These are phyloP conservation scores for Talaromyces trachyspermus DNA, from an alignment of 495 filamentous ascomycete species.

Conservation along the genomic window DNA sequence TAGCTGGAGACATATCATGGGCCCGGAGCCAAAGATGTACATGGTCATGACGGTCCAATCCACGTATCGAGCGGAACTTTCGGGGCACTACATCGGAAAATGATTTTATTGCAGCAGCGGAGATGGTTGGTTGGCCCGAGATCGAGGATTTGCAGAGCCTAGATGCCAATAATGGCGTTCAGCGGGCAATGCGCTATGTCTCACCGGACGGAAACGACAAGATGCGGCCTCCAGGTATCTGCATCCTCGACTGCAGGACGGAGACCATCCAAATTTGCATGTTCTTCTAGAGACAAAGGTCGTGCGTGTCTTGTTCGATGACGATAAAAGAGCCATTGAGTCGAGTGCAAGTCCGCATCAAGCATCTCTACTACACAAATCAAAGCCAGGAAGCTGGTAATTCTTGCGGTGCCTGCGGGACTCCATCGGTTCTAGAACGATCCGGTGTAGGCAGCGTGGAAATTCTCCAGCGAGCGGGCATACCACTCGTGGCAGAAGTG, in stretches of 20 bases:
- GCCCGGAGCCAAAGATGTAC: slow-evolving; percentile 26
- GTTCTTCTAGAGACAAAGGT: slow-evolving; percentile 47
- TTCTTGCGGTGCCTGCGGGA: slow-evolving; percentile 21
- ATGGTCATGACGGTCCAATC: slow-evolving; percentile 44
- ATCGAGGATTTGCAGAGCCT: slow-evolving; percentile 16
- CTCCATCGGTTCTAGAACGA: slow-evolving; percentile 23
- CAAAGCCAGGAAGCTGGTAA: slow-evolving; percentile 21
- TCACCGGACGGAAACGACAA: slow-evolving; percentile 35
- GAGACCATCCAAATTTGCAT: slow-evolving; percentile 43
- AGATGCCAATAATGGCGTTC: slow-evolving; percentile 15
- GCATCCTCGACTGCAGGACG: slow-evolving; percentile 36
- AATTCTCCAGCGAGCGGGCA: slow-evolving; percentile 23
- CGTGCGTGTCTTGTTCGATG: slow-evolving; percentile 40
- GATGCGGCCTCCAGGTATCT: slow-evolving; percentile 38
- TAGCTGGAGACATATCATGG: slow-evolving; percentile 45
- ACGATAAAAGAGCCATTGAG: slow-evolving; percentile 29
- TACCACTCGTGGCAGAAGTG: slow-evolving; percentile 29
- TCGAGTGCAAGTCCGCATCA: slow-evolving; percentile 33
- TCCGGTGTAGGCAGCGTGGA: slow-evolving; percentile 44
- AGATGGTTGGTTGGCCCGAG: slow-evolving; percentile 29
- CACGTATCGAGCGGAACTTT: slow-evolving; percentile 37
- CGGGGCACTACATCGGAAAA: slow-evolving; percentile 21
- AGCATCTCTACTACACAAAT: slow-evolving; percentile 5
- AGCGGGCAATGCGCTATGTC: slow-evolving; percentile 15
- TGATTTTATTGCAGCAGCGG: slow-evolving; percentile 35